A percentile compares a stretch with the other conserved stretches of the same genome.
phyloP scores from a whole-genome alignment of 2,329 filamentous ascomycete genomes.

The Sporothrix protearum region DNA sequence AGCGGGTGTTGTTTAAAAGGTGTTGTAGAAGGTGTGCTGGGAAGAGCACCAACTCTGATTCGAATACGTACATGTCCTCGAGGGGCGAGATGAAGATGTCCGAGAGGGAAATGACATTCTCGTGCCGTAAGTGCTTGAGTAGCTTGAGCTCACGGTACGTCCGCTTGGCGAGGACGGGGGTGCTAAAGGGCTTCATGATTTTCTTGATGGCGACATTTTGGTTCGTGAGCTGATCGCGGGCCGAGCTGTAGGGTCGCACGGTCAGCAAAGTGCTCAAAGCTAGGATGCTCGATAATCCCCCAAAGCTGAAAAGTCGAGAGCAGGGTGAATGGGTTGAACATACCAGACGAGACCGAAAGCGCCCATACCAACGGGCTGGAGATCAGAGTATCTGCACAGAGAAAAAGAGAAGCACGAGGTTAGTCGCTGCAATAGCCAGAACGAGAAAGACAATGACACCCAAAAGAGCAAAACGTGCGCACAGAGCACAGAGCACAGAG shows the following conservation, averaged over 20 bases:
- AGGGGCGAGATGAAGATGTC: conserved; percentile 99
- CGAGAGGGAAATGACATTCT: conserved; percentile 98
- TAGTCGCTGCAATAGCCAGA: background rate
- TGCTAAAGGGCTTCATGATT: conserved; percentile 99
- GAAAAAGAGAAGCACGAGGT: background rate
- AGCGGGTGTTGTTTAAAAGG: background rate
- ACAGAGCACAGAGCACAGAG: background rate
- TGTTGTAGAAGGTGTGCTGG: too few relatives aligned
- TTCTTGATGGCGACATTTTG: conserved; percentile 99
- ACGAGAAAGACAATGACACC: background rate
- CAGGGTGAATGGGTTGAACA: background rate
- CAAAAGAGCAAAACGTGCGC: background rate
- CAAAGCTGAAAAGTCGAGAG: background rate
- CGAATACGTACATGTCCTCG: conserved; percentile 82
- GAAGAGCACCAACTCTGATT: too few relatives aligned
- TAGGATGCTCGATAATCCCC: background rate
- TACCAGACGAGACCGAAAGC: conserved; percentile 97
- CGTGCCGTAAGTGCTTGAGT: conserved; percentile 91
- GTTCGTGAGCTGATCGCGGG: conserved; percentile 93
- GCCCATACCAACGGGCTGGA: conserved; percentile 98
- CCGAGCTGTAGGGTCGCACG: conserved; percentile 63
- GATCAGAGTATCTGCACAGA: conserved; percentile 76
- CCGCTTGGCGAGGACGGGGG: conserved; percentile 94
- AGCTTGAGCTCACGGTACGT: conserved; percentile 98
- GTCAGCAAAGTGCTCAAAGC: background rate